Conservation (phyloP, 805 yeast genomes). For the Metschnikowia dekortorum region DNA sequence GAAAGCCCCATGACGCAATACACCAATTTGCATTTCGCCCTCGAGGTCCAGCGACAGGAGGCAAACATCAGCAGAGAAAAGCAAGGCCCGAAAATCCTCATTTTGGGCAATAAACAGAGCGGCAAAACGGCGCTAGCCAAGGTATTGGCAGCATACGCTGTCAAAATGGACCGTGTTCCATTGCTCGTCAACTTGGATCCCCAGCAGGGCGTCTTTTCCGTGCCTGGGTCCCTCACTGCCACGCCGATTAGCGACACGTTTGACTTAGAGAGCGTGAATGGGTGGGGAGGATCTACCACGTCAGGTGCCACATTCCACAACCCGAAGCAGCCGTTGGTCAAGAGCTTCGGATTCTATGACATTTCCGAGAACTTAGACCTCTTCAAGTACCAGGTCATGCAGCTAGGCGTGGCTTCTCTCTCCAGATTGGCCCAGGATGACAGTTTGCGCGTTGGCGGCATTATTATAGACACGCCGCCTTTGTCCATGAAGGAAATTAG, state of each 20-base stretch:
- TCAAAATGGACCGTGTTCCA: constrained; percentile 64
- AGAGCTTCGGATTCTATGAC: constrained; percentile 68
- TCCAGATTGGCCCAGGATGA: constrained; percentile 50
- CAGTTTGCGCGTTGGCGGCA: constrained; percentile 45
- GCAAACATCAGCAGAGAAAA: constrained; percentile 22
- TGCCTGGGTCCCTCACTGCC: constrained; percentile 84
- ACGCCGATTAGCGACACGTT: constrained; percentile 76
- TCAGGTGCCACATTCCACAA: constrained; percentile 74
- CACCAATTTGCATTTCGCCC: constrained; percentile 67
- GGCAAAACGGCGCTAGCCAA: constrained; percentile 81
- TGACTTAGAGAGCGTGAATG: constrained; percentile 64
- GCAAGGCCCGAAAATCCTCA: constrained; percentile 59
- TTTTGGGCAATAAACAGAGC: constrained; percentile 65
- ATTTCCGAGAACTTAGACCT: constrained; percentile 52
- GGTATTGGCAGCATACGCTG: constrained; percentile 69
- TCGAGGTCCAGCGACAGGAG: constrained; percentile 51
- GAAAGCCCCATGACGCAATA: constrained; percentile 64
- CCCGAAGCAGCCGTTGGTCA: constrained; percentile 87
- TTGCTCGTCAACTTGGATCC: constrained; percentile 79
- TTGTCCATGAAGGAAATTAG: constrained; percentile 47
- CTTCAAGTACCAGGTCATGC: constrained; percentile 47
- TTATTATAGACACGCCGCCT: constrained; percentile 73
- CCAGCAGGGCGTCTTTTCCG: constrained; percentile 56
- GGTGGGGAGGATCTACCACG: constrained; percentile 72
- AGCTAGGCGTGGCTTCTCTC: constrained; percentile 47